phyloP scores from a whole-genome alignment of 1,284 basidiomycete species.

The Sporisorium graminicola region DNA sequence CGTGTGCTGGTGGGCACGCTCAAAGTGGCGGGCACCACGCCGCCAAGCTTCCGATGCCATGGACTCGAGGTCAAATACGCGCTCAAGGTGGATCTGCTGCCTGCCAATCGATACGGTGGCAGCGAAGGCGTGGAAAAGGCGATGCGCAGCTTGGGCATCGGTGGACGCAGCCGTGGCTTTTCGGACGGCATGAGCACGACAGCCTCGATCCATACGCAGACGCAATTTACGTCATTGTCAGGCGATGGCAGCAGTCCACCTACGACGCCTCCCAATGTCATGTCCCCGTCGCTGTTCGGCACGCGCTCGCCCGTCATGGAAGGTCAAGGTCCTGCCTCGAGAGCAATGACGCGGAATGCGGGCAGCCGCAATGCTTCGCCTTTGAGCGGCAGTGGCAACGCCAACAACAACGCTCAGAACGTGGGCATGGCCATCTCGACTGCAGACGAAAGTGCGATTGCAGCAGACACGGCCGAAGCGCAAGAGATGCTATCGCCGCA shows the following conservation, averaged over 20 bases:
- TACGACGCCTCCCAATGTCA: constrained; percentile 35
- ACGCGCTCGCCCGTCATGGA: constrained; percentile 18
- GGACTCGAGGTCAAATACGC: constrained; percentile 66
- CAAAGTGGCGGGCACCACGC: constrained; percentile 49
- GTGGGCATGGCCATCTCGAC: constrained; percentile 45
- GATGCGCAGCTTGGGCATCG: constrained; percentile 31
- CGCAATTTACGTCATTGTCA: constrained; percentile 48
- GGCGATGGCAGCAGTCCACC: constrained; percentile 44
- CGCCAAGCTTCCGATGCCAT: constrained; percentile 62
- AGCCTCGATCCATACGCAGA: constrained; percentile 53
- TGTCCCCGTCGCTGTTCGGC: constrained; percentile 33
- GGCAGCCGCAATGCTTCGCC: constrained; percentile 38
- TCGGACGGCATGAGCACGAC: constrained; percentile 45
- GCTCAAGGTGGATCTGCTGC: constrained; percentile 63
- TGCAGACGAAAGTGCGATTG: constrained; percentile 29
- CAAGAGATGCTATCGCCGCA: constrained; percentile 21
- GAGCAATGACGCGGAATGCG: constrained; percentile 12
- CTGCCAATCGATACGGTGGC: constrained; percentile 33
- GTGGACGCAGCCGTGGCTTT: constrained; percentile 32
- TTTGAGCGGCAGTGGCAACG: constrained; percentile 12
- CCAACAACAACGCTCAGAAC: constrained; percentile 9
- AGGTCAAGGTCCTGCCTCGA: constrained; percentile 9
- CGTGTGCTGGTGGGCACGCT: constrained; percentile 57
- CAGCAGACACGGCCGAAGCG: constrained; percentile 21
- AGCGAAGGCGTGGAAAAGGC: constrained; percentile 43